These are phyloP conservation scores for Actinomucor elegans DNA, from an alignment of 371 early-diverging fungal genomes.

Conservation along the genomic window DNA sequence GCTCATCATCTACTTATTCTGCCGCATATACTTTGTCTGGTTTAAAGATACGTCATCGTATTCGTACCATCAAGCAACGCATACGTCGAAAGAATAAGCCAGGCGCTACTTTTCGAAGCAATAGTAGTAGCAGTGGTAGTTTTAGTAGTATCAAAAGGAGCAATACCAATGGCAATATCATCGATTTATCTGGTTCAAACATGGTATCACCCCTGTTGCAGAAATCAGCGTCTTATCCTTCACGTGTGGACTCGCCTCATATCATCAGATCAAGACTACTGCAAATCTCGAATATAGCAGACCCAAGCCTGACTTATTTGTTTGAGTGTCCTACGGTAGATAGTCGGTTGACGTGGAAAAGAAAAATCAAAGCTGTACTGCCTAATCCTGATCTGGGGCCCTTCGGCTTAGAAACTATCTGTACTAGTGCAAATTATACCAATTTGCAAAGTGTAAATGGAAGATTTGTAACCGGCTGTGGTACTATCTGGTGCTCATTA, in stretches of 20 bases:
- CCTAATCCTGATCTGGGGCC: constrained; percentile 3
- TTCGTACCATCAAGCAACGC: constrained; percentile 11
- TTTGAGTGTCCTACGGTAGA: constrained; percentile 13
- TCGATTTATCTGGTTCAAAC: no score
- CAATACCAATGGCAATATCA: no score
- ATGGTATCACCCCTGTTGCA: not conserved
- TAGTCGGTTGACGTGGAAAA: constrained; percentile 7
- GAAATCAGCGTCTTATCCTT: constrained; percentile 2
- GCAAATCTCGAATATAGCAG: constrained; percentile 9
- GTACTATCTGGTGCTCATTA: constrained; percentile 20
- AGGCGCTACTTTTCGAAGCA: not conserved
- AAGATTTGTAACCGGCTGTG: constrained; percentile 11
- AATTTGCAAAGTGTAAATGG: constrained; percentile 5
- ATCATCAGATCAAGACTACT: constrained; percentile 3
- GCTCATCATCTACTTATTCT: not conserved
- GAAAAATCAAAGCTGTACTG: constrained; percentile 9
- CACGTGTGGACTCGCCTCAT: constrained; percentile 1
- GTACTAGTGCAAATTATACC: constrained; percentile 1
- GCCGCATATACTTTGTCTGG: constrained; percentile 10
- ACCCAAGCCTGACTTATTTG: constrained; percentile 7
- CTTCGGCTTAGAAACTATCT: constrained; percentile 1
- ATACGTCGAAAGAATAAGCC: constrained; percentile 2
- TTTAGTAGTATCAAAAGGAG: no score
- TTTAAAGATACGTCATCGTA: constrained; percentile 10
- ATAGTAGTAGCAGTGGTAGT: not conserved